phyloP scores from a whole-genome alignment of 352 stramenopile species.

The Globisporangium orthogonon region DNA sequence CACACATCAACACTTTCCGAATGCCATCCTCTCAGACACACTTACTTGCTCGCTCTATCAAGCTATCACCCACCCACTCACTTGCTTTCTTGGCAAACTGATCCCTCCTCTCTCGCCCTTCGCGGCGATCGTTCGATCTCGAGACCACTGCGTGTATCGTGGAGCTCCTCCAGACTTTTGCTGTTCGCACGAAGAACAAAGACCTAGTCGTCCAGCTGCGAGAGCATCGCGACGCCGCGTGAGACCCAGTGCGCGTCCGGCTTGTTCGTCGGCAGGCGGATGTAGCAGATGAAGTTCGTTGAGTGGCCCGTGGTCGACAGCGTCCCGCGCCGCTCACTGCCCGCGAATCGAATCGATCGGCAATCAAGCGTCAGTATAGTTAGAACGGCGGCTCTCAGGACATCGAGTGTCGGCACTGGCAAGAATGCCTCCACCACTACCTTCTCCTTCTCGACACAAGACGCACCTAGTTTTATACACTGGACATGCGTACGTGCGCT shows the following conservation, averaged over 20 bases:
- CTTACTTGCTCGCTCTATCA: not conserved
- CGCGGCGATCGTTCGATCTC: no score
- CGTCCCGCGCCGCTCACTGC: slow-evolving; percentile 84
- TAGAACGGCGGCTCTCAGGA: not conserved
- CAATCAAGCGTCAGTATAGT: not conserved
- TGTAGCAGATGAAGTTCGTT: slow-evolving; percentile 94
- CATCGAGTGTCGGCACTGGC: no score
- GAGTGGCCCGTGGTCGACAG: slow-evolving; percentile 92
- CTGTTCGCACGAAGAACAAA: not conserved
- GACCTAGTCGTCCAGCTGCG: slow-evolving; percentile 80
- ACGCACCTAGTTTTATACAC: slow-evolving; percentile 92
- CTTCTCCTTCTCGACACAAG: not conserved
- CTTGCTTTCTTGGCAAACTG: not conserved
- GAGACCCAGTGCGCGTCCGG: slow-evolving; percentile 89
- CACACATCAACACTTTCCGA: not conserved
- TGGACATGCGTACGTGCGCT: slow-evolving; percentile 83
- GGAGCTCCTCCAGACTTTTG: not conserved
- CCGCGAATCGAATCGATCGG: not conserved
- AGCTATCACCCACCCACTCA: not conserved
- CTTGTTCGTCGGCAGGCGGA: slow-evolving; percentile 79
- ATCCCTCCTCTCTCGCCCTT: not conserved
- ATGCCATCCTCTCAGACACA: not conserved
- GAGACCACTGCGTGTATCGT: not conserved
- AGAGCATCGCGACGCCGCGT: slow-evolving; percentile 91
- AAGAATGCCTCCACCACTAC: not conserved